Base-by-base conservation (phyloP, 2,329 filamentous ascomycete species). In the Aspergillus fumigatus region DNA sequence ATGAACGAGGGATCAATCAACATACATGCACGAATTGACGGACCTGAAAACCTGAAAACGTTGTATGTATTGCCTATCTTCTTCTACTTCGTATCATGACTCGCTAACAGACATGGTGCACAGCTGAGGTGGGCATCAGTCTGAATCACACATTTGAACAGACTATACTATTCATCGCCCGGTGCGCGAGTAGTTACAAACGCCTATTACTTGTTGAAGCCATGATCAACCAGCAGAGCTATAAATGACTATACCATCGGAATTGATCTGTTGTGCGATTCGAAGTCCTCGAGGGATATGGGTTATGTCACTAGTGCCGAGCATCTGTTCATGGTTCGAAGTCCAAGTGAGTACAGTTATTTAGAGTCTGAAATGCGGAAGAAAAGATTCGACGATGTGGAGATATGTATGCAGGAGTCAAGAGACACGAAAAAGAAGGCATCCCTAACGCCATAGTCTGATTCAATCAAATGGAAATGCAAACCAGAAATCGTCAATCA, bases 401-500 rank as follows among this genome's bases (percentile, higher is more conserved):
- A 55, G 48, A 51, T 27, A 50, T 55, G 47, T 48, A 50, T 40
- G 56, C 27, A 51, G 48, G 32, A 54, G 23, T 25, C 54, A 51
- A 59, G 56, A 51, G 55, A 60, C 55, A 62, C 3, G 43, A 60
- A 45, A 43, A 43, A 47, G 57, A 56, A 47, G 54, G 52, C 53
- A 59, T 61, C 55, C 60, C 62, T 50, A 66, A 66, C 64, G 64
- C 64, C 63, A 52, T 49, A 53, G 51, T 51, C 56, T 57, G 53
- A 47, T 26, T 23, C 55, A 40, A 45, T 53, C 48, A 32, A 57
- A 23, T 43, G 48, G 35, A 58, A n/a, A 54, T 21, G 27, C n/a
- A 48, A 54, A 50, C 27, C 32, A 51, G 25, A 45, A 48, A 56
- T 62, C 54, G 55, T 64, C 54, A 59, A 58, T 62, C 58, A 54